Evolutionary conservation across 2,329 filamentous ascomycete species (phyloP), one percentile per base, ranked within the genome.

Genomic region (Trichoderma sp.): DNA sequence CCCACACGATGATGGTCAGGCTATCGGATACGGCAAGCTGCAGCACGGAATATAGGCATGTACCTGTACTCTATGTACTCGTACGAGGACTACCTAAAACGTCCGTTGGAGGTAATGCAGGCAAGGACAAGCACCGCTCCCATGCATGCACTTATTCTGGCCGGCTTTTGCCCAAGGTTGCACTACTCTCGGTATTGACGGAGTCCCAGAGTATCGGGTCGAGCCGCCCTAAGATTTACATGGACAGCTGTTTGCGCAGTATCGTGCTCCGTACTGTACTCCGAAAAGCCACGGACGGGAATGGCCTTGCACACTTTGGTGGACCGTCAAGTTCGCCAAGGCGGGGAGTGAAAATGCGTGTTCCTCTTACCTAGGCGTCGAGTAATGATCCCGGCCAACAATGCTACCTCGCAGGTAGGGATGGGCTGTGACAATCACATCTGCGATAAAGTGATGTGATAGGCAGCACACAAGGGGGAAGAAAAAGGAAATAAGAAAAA

Each of bases 131-230:
- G 30, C 28, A 55, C 43, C 4, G 15, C 1, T 36, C 43, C 47
- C 32, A 67, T 67, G 64, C 64, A 58, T 67, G 50, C 64, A 67
- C 50, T 43, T 58, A n/a, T 20, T 39, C 23, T 50, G 17, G 20
- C 32, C 47, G 64, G 23, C 23, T 43, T 58, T 12, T 32, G 32
- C 53, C 34, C 50, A 30, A 58, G 64, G 50, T 58, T 30, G 50
- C 64, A 58, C 64, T 58, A 39, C 50, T 15, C 34, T 67, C 50
- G 64, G 47, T 67, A 58, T 58, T 53, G 64, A 39, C 50, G 32
- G 50, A 58, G 64, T 67, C 34, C 64, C 64, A 67, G 64, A 43
- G 55, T 67, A 39, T 53, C 64, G 64, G 64, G 64, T 67, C 64
- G 64, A 67, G 50, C 32, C 50, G 36, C 20, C 13, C n/a, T 5